Evolutionary conservation across 2,329 filamentous ascomycete species (phyloP), one percentile per base, ranked within the genome.

Genomic region (Penicillium sp.): DNA sequence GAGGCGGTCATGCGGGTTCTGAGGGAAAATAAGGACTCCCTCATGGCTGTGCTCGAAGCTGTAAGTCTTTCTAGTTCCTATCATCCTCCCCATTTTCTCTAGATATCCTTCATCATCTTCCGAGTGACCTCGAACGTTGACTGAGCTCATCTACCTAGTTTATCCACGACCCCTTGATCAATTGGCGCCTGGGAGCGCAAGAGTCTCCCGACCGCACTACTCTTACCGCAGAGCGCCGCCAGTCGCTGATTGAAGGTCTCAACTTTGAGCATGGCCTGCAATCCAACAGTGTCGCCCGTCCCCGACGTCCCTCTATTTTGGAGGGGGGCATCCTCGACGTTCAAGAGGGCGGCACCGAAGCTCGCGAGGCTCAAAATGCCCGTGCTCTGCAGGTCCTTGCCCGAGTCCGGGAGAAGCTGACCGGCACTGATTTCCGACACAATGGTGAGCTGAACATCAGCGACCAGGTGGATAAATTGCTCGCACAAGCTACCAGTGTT

Each of bases 1-100:
- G 94, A 98, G 72, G 90, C 95, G 60, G 91, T 96, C 43, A 99
- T 99, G 93, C 83, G 93, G 52, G 90, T 99, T 11, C 76, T 99
- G 56, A 79, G 93, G 48, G 90, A 93, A 58, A 98, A 98, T 71
- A 98, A 98, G 72, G 93, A 98, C 73, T 95, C 90, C 37, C 80
- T 99, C 50, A 96, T 98, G 88, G 93, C 93, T 28, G 93, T 99
- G 18, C 76, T 98, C 47, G 93, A 99, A 80, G 93, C 93, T 56
- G 88, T 93, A 81, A 83, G 87, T 54, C 29, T 34, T 33, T 28
- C 9, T 7, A 32, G 6, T 13, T 8, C n/a, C 41, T 28, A 24
- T 7, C 84, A 44, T 26, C 47, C 26, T 46, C 45, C 12, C 25
- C 9, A 18, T 12, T 38, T 6, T 9, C 33, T 28, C 18, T 36